phyloP scores from a whole-genome alignment of 371 early-diverging fungal species.

The Phascolomyces articulosus region DNA sequence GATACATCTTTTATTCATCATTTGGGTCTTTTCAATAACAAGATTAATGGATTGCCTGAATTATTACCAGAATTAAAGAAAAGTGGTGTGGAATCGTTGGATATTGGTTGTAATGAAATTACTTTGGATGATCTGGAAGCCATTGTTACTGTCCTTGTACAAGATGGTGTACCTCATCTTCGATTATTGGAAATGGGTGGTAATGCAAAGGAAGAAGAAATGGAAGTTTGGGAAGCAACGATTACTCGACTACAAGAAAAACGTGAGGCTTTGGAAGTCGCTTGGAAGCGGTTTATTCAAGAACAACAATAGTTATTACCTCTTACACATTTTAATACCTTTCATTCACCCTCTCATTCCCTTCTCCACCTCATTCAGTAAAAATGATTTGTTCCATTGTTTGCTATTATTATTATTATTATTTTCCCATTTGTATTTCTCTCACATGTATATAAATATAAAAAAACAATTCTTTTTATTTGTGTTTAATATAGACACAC shows the following conservation, averaged over 20 bases:
- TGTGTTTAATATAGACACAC: no score
- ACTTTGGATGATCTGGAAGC: slow-evolving; percentile 48
- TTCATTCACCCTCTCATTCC: no score
- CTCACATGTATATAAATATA: no score
- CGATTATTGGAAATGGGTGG: slow-evolving; percentile 61
- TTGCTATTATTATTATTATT: no score
- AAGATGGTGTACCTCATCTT: slow-evolving; percentile 47
- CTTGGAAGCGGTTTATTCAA: slow-evolving; percentile 33
- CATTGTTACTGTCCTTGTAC: slow-evolving; percentile 46
- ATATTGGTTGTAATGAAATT: slow-evolving; percentile 60
- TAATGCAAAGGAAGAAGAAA: slow-evolving; percentile 51
- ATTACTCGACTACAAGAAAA: slow-evolving; percentile 34
- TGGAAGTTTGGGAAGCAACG: slow-evolving; percentile 51
- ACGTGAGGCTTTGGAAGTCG: slow-evolving; percentile 37
- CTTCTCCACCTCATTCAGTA: no score
- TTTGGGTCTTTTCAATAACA: slow-evolving; percentile 56
- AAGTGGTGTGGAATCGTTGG: slow-evolving; percentile 42
- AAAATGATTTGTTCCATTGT: no score
- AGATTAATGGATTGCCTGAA: slow-evolving; percentile 46
- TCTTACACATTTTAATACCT: no score
- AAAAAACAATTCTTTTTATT: no score
- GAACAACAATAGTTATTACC: background rate
- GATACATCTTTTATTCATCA: slow-evolving; percentile 38
- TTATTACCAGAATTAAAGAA: slow-evolving; percentile 30
- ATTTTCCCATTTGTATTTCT: no score